These are phyloP conservation scores for Iris macrosiphon DNA, from an alignment of 106 monocot species.

Conservation along the genomic window DNA sequence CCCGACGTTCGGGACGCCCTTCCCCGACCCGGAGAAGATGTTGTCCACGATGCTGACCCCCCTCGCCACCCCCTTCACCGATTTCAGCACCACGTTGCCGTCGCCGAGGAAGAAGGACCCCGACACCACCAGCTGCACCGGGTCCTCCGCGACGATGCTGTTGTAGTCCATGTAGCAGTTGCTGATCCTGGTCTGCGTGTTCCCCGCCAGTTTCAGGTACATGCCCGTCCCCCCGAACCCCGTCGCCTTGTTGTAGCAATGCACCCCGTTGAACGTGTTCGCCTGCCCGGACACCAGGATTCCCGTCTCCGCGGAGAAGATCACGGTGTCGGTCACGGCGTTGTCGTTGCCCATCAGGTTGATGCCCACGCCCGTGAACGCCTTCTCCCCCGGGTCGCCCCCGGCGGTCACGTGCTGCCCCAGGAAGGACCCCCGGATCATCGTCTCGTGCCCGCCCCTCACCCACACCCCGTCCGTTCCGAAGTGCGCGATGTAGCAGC, in stretches of 20 bases:
- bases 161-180: conserved; percentile 74
- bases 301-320: conserved; percentile 64
- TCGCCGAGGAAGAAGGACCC: conserved; percentile 56
- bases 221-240: conserved; percentile 66
- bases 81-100: conserved; percentile 41
- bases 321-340: conserved; percentile 51
- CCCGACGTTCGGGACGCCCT: conserved; percentile 26
- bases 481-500: conserved; percentile 61
- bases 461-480: conserved; percentile 42
- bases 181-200: conserved; percentile 53
- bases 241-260: conserved; percentile 80
- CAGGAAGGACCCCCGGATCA: conserved; percentile 36
- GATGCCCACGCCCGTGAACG: conserved; percentile 55
- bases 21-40: conserved; percentile 49
- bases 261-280: conserved; percentile 49
- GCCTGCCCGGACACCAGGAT: conserved; percentile 51
- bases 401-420: conserved; percentile 74
- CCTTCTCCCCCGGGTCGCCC: conserved; percentile 41
- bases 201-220: conserved; percentile 37
- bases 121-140: conserved; percentile 47
- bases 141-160: conserved; percentile 67
- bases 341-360: conserved; percentile 53
- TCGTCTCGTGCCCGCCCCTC: conserved; percentile 58
- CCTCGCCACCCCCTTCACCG: conserved; percentile 30
- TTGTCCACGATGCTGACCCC: conserved; percentile 50